A percentile compares a stretch with the other conserved stretches of the same genome.
These are phyloP conservation scores for Haplosporangium sp. DNA, from an alignment of 371 early-diverging fungal species.

Conservation along the genomic window DNA sequence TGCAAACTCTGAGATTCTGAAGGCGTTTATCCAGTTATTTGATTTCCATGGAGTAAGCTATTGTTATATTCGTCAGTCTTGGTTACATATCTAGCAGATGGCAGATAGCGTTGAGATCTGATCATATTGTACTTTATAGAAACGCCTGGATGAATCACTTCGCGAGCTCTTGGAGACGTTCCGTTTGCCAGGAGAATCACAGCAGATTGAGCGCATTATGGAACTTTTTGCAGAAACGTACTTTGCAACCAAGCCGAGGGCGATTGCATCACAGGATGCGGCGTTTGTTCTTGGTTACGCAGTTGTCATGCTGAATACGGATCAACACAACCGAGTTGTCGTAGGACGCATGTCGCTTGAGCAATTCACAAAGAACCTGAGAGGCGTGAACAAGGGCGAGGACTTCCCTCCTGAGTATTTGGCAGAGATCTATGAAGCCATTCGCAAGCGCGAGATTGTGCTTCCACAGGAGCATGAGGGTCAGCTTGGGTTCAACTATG, in stretches of 20 bases:
- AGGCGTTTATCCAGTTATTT: slow-evolving; percentile 85
- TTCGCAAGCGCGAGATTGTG: slow-evolving; percentile 83
- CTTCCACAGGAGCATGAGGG: slow-evolving; percentile 95
- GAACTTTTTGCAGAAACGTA: slow-evolving; percentile 87
- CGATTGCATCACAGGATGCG: slow-evolving; percentile 78
- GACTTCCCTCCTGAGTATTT: slow-evolving; percentile 82
- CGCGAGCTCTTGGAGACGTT: slow-evolving; percentile 87
- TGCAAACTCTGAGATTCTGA: slow-evolving; percentile 79
- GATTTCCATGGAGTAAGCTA: slow-evolving; percentile 77
- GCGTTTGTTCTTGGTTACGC: slow-evolving; percentile 89
- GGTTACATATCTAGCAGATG: neutral
- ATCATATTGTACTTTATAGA: slow-evolving; percentile 48
- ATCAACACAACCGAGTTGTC: slow-evolving; percentile 89
- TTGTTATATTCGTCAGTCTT: neutral
- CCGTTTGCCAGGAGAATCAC: slow-evolving; percentile 94
- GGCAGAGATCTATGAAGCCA: slow-evolving; percentile 81
- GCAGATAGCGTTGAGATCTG: neutral
- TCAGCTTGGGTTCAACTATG: slow-evolving; percentile 92
- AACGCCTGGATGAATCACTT: slow-evolving; percentile 89
- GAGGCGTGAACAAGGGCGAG: slow-evolving; percentile 79
- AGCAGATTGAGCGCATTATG: slow-evolving; percentile 93
- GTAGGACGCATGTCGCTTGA: slow-evolving; percentile 86
- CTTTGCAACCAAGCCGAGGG: slow-evolving; percentile 69
- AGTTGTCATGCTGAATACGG: slow-evolving; percentile 94
- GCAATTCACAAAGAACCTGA: slow-evolving; percentile 85